Percentiles rank a stretch among this genome's conserved stretches.
Evolutionary conservation across 768 basidiomycete genomes (phyloP).

Genomic region (Phylloporus sp.): DNA sequence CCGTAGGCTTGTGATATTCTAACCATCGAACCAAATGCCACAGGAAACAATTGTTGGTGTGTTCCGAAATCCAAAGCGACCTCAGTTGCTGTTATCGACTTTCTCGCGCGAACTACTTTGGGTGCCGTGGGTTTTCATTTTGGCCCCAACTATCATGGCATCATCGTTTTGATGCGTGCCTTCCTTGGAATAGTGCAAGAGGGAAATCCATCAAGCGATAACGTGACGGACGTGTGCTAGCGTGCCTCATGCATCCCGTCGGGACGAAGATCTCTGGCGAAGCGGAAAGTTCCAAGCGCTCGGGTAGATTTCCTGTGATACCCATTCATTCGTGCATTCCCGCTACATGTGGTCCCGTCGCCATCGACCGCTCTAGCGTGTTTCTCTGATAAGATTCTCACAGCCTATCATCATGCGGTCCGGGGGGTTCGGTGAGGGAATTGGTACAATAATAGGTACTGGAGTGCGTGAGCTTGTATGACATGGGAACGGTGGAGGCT

Average conservation of each 20-base stretch:
- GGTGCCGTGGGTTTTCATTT: neutral
- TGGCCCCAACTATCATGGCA: neutral
- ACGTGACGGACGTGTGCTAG: neutral
- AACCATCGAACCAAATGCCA: slow-evolving; percentile 11
- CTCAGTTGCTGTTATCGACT: slow-evolving; percentile 9
- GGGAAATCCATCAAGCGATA: neutral
- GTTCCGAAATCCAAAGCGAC: neutral
- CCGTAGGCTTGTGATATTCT: neutral
- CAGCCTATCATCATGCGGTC: neutral
- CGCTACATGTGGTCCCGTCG: no score
- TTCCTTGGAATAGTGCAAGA: neutral
- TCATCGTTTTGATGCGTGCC: neutral
- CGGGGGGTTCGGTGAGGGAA: no score
- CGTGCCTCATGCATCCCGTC: no score
- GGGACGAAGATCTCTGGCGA: neutral
- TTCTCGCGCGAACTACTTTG: neutral
- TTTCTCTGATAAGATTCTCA: neutral
- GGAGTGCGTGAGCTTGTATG: neutral
- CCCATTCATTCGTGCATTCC: no score
- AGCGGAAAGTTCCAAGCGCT: neutral
- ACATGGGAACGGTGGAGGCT: no score
- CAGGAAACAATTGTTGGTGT: slow-evolving; percentile 12
- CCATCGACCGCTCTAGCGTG: no score
- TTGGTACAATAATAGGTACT: no score
- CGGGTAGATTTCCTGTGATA: neutral